Conservation (phyloP, 371 early-diverging fungal species). For the Rhizomucor miehei region DNA sequence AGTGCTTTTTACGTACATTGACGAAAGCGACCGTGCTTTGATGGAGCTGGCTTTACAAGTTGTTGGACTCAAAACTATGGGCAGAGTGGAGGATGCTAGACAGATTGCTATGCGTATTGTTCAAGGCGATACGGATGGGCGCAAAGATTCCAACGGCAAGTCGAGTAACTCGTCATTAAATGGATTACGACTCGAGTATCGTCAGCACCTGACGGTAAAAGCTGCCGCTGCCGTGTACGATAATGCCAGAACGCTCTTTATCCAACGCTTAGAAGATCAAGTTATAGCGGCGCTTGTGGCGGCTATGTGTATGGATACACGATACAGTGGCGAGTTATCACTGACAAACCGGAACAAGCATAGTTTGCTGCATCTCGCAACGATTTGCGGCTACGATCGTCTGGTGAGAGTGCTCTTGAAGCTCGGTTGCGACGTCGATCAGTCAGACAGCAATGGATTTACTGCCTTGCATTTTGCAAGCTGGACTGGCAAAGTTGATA, state of each 20-base stretch:
- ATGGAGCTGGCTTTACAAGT: conserved; percentile 78
- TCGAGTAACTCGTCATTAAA: conserved; percentile 2
- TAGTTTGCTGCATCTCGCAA: conserved; percentile 49
- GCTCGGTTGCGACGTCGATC: conserved; percentile 35
- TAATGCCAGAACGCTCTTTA: conserved; percentile 31
- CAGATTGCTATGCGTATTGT: conserved; percentile 66
- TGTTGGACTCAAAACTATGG: conserved; percentile 67
- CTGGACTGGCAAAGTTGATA: conserved; percentile 51
- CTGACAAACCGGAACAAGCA: conserved; percentile 43
- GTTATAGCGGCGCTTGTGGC: conserved; percentile 26
- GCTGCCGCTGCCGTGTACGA: conserved; percentile 33
- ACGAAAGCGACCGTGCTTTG: conserved; percentile 73
- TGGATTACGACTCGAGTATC: conserved; percentile 10
- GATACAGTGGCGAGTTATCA: conserved; percentile 19
- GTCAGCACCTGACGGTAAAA: conserved; percentile 19
- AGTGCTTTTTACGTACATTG: conserved; percentile 55
- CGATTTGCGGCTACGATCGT: conserved; percentile 38
- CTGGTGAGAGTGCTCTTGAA: conserved; percentile 31
- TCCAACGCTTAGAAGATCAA: conserved; percentile 28
- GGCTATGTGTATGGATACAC: conserved; percentile 10
- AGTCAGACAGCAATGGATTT: conserved; percentile 48
- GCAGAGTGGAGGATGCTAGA: conserved; percentile 58
- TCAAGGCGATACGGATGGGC: conserved; percentile 49
- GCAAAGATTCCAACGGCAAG: conserved; percentile 3
- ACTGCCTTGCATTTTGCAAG: conserved; percentile 59